Percentiles rank a stretch among this genome's conserved stretches.
phyloP scores from a whole-genome alignment of 1,139 yeast species.

The Debaryomyces sp. region DNA sequence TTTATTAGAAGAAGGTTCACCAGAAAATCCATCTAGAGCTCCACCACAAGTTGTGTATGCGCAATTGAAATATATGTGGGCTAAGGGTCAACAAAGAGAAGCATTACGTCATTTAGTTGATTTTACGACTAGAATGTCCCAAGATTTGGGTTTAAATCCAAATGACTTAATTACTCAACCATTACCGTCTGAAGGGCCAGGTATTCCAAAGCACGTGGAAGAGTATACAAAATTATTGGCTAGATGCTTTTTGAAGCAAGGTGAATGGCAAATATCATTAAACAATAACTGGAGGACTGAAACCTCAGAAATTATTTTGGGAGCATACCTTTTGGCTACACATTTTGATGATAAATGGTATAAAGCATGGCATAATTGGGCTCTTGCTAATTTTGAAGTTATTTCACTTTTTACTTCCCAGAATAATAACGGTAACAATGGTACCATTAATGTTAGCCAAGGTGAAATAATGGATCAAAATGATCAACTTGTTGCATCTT shows the following conservation, averaged over 20 bases:
- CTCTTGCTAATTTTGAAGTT: slow-evolving; percentile 94
- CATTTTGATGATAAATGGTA: slow-evolving; percentile 94
- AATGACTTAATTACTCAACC: slow-evolving; percentile 88
- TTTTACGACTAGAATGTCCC: slow-evolving; percentile 89
- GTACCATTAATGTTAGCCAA: slow-evolving; percentile 18
- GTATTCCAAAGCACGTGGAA: slow-evolving; percentile 73
- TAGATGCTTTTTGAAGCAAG: slow-evolving; percentile 93
- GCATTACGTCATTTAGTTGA: slow-evolving; percentile 86
- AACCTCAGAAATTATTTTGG: slow-evolving; percentile 76
- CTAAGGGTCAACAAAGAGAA: slow-evolving; percentile 84
- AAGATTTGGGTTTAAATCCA: slow-evolving; percentile 76
- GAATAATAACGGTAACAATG: slow-evolving; percentile 27
- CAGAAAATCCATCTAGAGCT: slow-evolving; percentile 71
- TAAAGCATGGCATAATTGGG: slow-evolving; percentile 99
- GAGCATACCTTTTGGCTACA: slow-evolving; percentile 90
- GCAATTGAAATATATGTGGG: slow-evolving; percentile 96
- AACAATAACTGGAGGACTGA: slow-evolving; percentile 81
- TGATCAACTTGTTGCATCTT: slow-evolving; percentile 18
- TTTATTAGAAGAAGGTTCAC: slow-evolving; percentile 63
- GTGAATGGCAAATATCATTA: slow-evolving; percentile 94
- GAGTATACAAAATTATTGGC: slow-evolving; percentile 86
- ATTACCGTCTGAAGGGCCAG: slow-evolving; percentile 76
- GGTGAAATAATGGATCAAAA: slow-evolving; percentile 29
- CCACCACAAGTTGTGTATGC: slow-evolving; percentile 98
- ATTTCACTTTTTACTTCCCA: slow-evolving; percentile 65